A percentile compares a stretch with the other conserved stretches of the same genome.
Evolutionary conservation across 345 rosid species (phyloP).

Genomic region (Gossypium thurberi): DNA sequence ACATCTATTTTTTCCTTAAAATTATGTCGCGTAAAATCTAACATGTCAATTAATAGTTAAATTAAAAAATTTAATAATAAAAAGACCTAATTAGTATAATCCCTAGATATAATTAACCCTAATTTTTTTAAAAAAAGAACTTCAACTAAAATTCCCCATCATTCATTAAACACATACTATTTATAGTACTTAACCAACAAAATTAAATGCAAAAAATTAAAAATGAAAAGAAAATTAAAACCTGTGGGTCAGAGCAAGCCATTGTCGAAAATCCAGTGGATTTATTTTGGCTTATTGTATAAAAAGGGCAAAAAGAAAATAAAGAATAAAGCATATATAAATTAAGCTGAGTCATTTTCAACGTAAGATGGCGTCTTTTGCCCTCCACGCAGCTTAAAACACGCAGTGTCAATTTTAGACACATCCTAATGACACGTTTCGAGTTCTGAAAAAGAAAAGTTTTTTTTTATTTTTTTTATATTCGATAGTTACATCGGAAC

Average conservation of each 20-base stretch:
- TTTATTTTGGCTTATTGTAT: constrained; percentile 22
- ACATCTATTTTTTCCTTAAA: no score
- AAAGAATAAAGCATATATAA: no score
- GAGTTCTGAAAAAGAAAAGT: constrained; percentile 10
- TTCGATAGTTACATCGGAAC: fast-evolving
- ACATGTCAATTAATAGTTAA: no score
- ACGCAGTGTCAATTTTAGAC: constrained; percentile 37
- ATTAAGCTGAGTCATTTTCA: constrained; percentile 36
- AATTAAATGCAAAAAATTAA: background rate
- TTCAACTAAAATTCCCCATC: background rate
- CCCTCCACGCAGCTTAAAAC: constrained; percentile 52
- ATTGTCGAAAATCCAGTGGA: constrained; percentile 14
- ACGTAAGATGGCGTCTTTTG: constrained; percentile 53
- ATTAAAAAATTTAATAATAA: no score
- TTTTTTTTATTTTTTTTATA: constrained; percentile 7
- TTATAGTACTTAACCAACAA: constrained; percentile 2
- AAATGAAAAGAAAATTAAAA: background rate
- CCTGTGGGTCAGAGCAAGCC: constrained; percentile 27
- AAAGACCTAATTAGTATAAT: no score
- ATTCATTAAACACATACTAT: constrained; percentile 13
- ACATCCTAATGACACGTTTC: constrained; percentile 38
- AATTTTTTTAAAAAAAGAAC: background rate
- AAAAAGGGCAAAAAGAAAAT: constrained; percentile 1
- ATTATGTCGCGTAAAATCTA: no score
- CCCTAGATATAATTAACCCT: no score